Evolutionary conservation across 192 early-diverging fungal species (phyloP), one percentile per base, ranked within the genome.

Genomic region (Jimgerdemannia lactiflua): DNA sequence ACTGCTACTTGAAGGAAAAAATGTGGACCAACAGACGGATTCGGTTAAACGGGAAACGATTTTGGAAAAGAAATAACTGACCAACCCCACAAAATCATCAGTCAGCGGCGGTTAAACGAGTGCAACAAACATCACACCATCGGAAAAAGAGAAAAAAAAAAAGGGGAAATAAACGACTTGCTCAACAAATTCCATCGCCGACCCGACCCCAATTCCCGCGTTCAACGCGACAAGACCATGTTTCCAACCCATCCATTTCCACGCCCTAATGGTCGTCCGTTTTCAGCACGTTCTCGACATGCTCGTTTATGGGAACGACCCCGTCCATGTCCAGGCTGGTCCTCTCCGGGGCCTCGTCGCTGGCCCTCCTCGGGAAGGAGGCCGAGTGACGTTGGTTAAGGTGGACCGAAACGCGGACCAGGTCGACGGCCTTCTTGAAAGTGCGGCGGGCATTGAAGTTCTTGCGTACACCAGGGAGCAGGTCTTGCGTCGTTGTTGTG

Each of bases 381-480:
- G 73, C 64, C 17, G 75, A 63, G 42, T 81, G 80, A n/a, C 72
- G 77, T 49, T 81, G 72, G 11, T 59, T 63, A 19, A 81, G 70
- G 19, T 81, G 77, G 29, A 78, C 67, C n/a, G 80, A 81, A 2
- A 82, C 39, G 14, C 77, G 77, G 63, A 89, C 88, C 43, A 84
- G 65, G 70, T 86, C 85, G 4, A 87, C 81, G 19, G 86, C 90
- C 71, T 86, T 88, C 79, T 87, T 89, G 83, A 93, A 91, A 71
- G 87, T 90, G 42, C 81, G 80, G 69, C 86, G 88, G 17, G 89
- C 92, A 78, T 90, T 88, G 70, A 95, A 92, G 76, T 89, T 90
- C 39, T 87, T 81, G 68, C 80, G 82, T 71, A 93, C 84, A 42
- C 75, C 85, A 4, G 89, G 87, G 74, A 91, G 78, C 39, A 93